A percentile compares a stretch with the other conserved stretches of the same genome.
These are phyloP conservation scores for Plasmodium vivax DNA, from an alignment of 169 alveolate genomes.

Conservation along the genomic window DNA sequence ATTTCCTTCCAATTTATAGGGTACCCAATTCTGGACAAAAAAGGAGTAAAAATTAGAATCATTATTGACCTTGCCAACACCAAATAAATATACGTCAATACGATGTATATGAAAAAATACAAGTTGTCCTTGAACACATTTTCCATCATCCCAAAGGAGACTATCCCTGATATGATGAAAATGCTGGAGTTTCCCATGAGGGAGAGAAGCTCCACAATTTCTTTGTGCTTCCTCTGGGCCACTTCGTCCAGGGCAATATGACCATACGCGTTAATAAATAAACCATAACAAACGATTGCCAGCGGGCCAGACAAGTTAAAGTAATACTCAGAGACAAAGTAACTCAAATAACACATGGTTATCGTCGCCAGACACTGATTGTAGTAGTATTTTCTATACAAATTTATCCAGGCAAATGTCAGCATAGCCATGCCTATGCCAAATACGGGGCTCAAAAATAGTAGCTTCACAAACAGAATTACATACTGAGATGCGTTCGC, in stretches of 20 bases:
- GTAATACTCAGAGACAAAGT: conserved; percentile 86
- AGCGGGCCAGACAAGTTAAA: conserved; percentile 88
- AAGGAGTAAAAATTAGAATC: conserved; percentile 87
- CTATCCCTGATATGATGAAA: conserved; percentile 87
- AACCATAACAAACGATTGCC: conserved; percentile 90
- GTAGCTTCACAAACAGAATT: conserved; percentile 82
- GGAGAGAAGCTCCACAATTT: conserved; percentile 83
- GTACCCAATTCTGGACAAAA: conserved; percentile 85
- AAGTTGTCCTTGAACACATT: conserved; percentile 62
- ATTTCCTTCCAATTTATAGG: conserved; percentile 88
- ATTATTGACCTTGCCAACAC: conserved; percentile 85
- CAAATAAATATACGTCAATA: conserved; percentile 79
- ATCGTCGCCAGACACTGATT: conserved; percentile 85
- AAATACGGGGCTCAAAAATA: conserved; percentile 86
- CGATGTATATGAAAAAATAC: conserved; percentile 51
- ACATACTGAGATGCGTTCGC: conserved; percentile 78
- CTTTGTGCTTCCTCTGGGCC: conserved; percentile 87
- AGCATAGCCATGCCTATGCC: conserved; percentile 85
- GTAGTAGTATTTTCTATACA: conserved; percentile 83
- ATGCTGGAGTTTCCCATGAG: conserved; percentile 88
- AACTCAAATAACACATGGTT: conserved; percentile 81
- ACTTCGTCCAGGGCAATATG: conserved; percentile 87
- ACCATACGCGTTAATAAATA: conserved; percentile 88
- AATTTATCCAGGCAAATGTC: conserved; percentile 85
- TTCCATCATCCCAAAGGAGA: conserved; percentile 89